Evolutionary conservation across 2,329 filamentous ascomycete species (phyloP).

Genomic region (Diaporthe sp.): DNA sequence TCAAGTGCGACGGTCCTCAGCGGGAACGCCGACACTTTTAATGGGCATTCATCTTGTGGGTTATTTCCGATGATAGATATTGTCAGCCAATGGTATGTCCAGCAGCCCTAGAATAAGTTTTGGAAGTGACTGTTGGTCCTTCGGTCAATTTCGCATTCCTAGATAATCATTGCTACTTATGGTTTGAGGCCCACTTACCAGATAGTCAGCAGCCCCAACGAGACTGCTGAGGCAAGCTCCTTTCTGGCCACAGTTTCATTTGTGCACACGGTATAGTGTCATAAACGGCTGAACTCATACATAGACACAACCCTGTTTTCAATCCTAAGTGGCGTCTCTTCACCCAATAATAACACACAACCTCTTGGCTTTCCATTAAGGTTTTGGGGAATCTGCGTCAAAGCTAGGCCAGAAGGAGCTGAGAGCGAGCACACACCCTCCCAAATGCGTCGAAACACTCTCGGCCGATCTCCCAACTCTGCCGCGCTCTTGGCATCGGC

Average conservation of each 20-base stretch:
- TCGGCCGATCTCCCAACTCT: conserved; percentile 12
- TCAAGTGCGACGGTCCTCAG: too few relatives aligned
- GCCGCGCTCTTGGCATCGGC: conserved; percentile 25
- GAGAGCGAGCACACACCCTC: neutral
- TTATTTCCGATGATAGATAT: too few relatives aligned
- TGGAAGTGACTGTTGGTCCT: neutral
- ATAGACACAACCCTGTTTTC: neutral
- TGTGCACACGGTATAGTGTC: neutral
- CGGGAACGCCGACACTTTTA: too few relatives aligned
- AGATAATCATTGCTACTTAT: neutral
- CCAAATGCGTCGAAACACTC: neutral
- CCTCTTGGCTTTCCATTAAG: neutral
- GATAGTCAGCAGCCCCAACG: neutral
- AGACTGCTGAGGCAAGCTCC: neutral
- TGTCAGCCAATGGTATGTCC: too few relatives aligned
- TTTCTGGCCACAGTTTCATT: neutral
- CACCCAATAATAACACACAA: neutral
- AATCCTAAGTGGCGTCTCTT: neutral
- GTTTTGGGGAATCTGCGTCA: neutral
- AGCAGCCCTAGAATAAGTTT: too few relatives aligned
- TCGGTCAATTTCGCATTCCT: neutral
- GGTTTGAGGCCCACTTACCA: neutral
- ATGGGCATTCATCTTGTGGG: too few relatives aligned
- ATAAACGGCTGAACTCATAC: neutral
- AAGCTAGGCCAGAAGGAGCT: conserved; percentile 12